Evolutionary conservation across 2,329 filamentous ascomycete genomes (phyloP).

Genomic region (Triangularia verruculosa): DNA sequence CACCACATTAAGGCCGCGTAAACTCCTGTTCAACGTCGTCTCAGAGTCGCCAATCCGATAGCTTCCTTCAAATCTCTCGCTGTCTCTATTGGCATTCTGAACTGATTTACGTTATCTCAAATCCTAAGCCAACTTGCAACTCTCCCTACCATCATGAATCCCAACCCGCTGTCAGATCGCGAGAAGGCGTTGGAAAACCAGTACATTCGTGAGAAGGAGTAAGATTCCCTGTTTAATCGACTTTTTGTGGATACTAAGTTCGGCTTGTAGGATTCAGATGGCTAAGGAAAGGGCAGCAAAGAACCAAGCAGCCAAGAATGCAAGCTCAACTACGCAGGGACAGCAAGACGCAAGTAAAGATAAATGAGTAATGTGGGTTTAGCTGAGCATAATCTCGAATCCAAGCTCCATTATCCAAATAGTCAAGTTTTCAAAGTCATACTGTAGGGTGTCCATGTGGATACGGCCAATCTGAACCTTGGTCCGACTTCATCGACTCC

Average conservation of each 20-base stretch:
- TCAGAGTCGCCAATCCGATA: too few species aligned
- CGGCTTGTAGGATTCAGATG: slow-evolving; percentile 26
- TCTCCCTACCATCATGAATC: slow-evolving; percentile 30
- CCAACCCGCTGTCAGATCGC: slow-evolving; percentile 29
- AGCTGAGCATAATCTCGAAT: neutral
- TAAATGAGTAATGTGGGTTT: neutral
- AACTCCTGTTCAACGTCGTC: too few species aligned
- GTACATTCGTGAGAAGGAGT: slow-evolving; percentile 32
- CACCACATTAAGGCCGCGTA: neutral
- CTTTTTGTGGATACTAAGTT: neutral
- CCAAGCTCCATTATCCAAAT: neutral
- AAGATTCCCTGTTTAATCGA: neutral
- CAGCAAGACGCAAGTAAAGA: slow-evolving; percentile 13
- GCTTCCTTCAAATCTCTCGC: too few species aligned
- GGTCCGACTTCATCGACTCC: neutral
- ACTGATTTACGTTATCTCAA: too few species aligned
- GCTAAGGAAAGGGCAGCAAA: slow-evolving; percentile 27
- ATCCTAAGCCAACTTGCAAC: neutral
- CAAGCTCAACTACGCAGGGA: neutral
- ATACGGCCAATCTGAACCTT: neutral
- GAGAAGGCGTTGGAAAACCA: slow-evolving; percentile 31
- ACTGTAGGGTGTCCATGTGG: neutral
- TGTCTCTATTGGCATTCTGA: too few species aligned
- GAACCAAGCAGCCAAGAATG: slow-evolving; percentile 17
- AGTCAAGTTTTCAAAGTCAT: neutral